Evolutionary conservation across 2,329 filamentous ascomycete genomes (phyloP), one percentile per base, ranked within the genome.

Genomic region (Xylaria hypoxylon): DNA sequence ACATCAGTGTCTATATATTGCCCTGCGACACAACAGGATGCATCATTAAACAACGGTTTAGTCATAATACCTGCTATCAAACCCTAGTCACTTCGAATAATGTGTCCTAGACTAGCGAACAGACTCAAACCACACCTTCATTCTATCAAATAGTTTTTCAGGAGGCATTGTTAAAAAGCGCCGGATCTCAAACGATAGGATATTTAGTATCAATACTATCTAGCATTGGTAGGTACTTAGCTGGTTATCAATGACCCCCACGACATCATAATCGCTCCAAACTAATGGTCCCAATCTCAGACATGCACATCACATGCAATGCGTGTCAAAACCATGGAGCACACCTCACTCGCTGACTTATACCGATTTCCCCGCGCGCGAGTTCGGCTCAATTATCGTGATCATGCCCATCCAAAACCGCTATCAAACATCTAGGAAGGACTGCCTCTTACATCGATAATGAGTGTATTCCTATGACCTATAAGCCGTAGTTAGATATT

Each of bases 161-260:
- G 24, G 19, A 50, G 28, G 2, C 7, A 26, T 44, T n/a, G 8
- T 42, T 42, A 28, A 50, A 17, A 5, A 47, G 24, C 24, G 26
- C 28, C 13, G 26, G 22, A 35, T 45, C 17, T 4, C 17, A 6
- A 42, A 17, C 7, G 22, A 56, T 33, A 50, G 6, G 10, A n/a
- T 8, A 15, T 55, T 19, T 5, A 22, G 17, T 35, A 19, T 8
- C 15, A 24, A 48, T 38, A 42, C 33, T 17, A 51, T 42, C 47
- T 15, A 44, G 50, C 33, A 44, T 45, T 57, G 26, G 40, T 10
- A 31, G 40, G 24, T 45, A 35, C 3, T 17, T 22, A 5, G 51
- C n/a, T 33, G 2, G 62, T 59, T 68, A 68, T 68, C 62, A 59
- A 57, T 65, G 53, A 52, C 66, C 62, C 66, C 66, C 66, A 62